Base-by-base conservation (phyloP, 108 stramenopile species). In the Nitzschia inconspicua region DNA sequence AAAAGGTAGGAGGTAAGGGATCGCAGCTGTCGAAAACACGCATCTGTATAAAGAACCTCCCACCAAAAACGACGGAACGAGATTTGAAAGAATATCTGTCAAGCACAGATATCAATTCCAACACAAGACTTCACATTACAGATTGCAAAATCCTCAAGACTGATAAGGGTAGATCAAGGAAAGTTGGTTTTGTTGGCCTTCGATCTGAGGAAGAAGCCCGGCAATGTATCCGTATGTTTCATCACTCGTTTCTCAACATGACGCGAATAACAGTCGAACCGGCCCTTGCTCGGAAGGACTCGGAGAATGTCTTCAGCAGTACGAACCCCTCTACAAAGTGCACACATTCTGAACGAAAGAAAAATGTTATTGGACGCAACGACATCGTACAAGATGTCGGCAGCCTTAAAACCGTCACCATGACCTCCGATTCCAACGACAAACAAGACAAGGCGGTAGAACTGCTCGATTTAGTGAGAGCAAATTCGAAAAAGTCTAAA, bases 161-260 rank as follows among this genome's bases (percentile, higher is more conserved):
- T 19, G 72, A 76, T 16, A 60, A 65, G 18, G 84, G 76, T 9
- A 72, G 69, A 52, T 84, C 77, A 40, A 72, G 92, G 10, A 80
- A 82, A 40, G 75, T 91, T 37, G 92, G 83, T 4, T 94, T 94
- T 70, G 81, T 86, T 18, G 92, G 92, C n/a, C 86, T 90, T 49
- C 73, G 78, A 22, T 73, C 75, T 7, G 47, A 62, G 9, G 58
- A 63, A 53, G 68, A 72, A 76, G 87, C 91, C 18, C 43, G 62
- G 31, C 35, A 66, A 29, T 81, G 78, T 8, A 67, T 92, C 23
- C 66, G 76, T 19, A 71, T 60, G 11, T 84, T 88, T 48, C 70
- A 92, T 53, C 60, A 60, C 29, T 70, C 74, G 6, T 92, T 77
- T 58, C 68, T 76, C 32, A 31, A 62, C 13, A 81, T 86, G 50